A percentile compares a stretch with the other conserved stretches of the same genome.
Conservation (phyloP, 345 rosid species). For the Leavenworthia alabamica region DNA sequence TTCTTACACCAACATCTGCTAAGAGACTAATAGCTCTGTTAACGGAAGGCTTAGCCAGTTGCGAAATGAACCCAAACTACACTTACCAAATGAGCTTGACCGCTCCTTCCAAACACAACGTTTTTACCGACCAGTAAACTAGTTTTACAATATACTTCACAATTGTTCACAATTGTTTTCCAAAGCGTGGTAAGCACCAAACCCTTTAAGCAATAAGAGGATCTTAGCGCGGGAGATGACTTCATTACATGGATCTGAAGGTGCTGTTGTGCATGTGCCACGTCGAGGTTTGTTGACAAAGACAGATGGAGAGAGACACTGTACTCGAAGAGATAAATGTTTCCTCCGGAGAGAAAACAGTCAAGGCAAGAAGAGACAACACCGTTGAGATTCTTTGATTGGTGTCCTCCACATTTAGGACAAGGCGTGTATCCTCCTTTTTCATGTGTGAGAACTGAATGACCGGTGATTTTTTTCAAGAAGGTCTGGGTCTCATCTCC, state of each 20-base stretch:
- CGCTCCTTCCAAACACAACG: conserved; percentile 46
- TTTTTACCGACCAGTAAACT: conserved; percentile 24
- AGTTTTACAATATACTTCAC: conserved; percentile 71
- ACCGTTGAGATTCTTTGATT: conserved; percentile 38
- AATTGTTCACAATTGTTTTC: conserved; percentile 80
- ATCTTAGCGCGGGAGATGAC: conserved; percentile 43
- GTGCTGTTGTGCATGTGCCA: conserved; percentile 66
- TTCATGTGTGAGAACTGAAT: conserved; percentile 37
- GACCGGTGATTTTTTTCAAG: conserved; percentile 47
- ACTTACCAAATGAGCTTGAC: conserved; percentile 37
- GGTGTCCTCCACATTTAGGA: conserved; percentile 47
- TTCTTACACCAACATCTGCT: conserved; percentile 54
- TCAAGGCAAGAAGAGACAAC: conserved; percentile 64
- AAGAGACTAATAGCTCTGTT: conserved; percentile 28
- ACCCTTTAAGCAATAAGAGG: conserved; percentile 46
- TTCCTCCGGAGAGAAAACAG: conserved; percentile 59
- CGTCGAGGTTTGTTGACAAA: conserved; percentile 54
- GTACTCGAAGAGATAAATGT: conserved; percentile 55
- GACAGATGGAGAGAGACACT: conserved; percentile 35
- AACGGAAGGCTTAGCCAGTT: conserved; percentile 29
- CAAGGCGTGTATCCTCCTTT: conserved; percentile 35
- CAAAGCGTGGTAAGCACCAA: conserved; percentile 51
- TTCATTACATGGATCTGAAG: conserved; percentile 44
- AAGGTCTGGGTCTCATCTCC: conserved; percentile 58
- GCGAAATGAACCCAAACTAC: background rate